Percentiles rank a stretch among this genome's conserved stretches.
Conservation (phyloP, 1,284 basidiomycete species). For the Cryptococcus sp. region DNA sequence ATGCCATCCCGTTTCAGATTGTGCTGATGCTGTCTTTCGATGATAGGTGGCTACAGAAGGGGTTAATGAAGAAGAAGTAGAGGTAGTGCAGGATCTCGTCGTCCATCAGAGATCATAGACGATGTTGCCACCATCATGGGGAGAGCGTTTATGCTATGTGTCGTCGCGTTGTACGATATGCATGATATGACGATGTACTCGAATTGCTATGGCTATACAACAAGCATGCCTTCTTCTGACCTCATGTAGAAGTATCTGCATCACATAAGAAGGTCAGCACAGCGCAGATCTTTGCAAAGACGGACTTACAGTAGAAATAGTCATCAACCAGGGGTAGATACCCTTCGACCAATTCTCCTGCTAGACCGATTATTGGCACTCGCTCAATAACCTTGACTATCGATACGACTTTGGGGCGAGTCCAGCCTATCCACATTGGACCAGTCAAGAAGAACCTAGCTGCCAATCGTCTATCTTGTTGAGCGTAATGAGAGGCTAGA, state of each 20-base stretch:
- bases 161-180: constrained; percentile 1
- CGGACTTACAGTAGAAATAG: constrained; percentile 85
- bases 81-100: neutral
- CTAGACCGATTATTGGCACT: constrained; percentile 70
- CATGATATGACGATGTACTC: neutral
- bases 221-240: neutral
- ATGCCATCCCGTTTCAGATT: neutral
- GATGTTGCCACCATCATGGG: constrained; percentile 4
- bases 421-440: constrained; percentile 83
- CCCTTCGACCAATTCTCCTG: constrained; percentile 76
- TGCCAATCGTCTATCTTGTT: constrained; percentile 74
- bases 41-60: constrained; percentile 49
- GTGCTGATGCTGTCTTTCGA: constrained; percentile 11
- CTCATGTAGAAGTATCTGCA: constrained; percentile 26
- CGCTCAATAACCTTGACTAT: constrained; percentile 62
- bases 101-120: no score
- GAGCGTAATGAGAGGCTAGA: constrained; percentile 66
- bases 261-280: neutral
- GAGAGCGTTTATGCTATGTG: neutral
- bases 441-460: constrained; percentile 82
- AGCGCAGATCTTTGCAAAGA: neutral
- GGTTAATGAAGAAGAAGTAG: constrained; percentile 50
- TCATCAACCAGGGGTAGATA: constrained; percentile 93
- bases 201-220: no score
- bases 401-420: constrained; percentile 72